phyloP scores from a whole-genome alignment of 257 asterid species.

The Eustoma russellianum region DNA sequence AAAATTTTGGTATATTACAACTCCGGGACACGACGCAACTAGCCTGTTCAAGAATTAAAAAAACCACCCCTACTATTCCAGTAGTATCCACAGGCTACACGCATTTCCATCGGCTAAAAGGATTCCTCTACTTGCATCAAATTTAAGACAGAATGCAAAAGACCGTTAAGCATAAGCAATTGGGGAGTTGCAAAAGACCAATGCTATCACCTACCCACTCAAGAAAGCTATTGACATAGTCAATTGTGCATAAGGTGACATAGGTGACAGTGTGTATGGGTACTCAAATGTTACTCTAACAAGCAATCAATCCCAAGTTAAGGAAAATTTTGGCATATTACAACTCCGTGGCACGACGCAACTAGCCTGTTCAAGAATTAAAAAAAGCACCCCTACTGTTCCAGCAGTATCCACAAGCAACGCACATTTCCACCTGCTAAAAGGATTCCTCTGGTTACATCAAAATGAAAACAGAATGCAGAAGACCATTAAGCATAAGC shows the following conservation, averaged over 20 bases:
- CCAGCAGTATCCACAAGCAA: conserved; percentile 97
- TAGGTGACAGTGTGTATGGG: conserved; percentile 81
- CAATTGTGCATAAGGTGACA: conserved; percentile 87
- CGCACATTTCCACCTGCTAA: conserved; percentile 74
- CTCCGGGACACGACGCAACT: conserved; percentile 12
- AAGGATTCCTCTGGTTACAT: conserved; percentile 55
- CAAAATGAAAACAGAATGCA: conserved; percentile 21
- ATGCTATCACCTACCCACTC: conserved; percentile 99
- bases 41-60: conserved; percentile 87
- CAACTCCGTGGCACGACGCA: conserved; percentile 6
- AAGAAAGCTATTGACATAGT: conserved; percentile 83
- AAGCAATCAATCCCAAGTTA: conserved; percentile 12
- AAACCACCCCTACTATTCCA: conserved; percentile 89
- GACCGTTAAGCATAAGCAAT: neutral
- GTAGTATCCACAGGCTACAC: conserved; percentile 91
- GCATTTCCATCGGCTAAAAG: conserved; percentile 71
- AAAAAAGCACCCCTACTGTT: conserved; percentile 79
- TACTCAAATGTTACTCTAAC: conserved; percentile 57
- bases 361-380: conserved; percentile 80
- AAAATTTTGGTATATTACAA: conserved; percentile 11
- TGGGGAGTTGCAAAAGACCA: too few species aligned
- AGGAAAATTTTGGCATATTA: conserved; percentile 8
- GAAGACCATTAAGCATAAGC: conserved; percentile 2
- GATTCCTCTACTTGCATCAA: conserved; percentile 59
- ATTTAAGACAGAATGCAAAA: conserved; percentile 13